Percentiles rank a stretch among this genome's conserved stretches.
These are phyloP conservation scores for Trichophyton simii DNA, from an alignment of 2,329 filamentous ascomycete species.

Conservation along the genomic window DNA sequence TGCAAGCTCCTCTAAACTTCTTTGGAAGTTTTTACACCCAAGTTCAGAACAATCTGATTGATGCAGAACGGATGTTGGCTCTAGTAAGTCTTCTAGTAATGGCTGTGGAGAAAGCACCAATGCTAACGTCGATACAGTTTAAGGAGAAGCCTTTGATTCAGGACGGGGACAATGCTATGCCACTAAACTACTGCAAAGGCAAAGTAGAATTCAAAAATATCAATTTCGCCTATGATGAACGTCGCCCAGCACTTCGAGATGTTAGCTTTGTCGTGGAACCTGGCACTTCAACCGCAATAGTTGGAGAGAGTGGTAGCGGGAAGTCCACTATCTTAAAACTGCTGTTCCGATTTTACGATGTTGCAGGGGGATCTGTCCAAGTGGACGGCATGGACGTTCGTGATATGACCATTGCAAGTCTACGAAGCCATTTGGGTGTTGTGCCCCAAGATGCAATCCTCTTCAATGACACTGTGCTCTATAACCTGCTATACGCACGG, in stretches of 20 bases:
- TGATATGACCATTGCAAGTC: conserved; percentile 47
- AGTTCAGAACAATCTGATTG: conserved; percentile 45
- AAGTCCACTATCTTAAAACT: conserved; percentile 57
- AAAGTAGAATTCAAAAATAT: not conserved
- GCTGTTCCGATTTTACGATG: conserved; percentile 56
- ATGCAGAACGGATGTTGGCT: conserved; percentile 46
- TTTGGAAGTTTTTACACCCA: conserved; percentile 48
- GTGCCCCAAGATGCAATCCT: conserved; percentile 64
- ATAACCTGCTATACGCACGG: conserved; percentile 50
- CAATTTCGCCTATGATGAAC: not conserved
- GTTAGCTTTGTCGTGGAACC: conserved; percentile 14
- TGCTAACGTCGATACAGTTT: not conserved
- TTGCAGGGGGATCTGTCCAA: conserved; percentile 51
- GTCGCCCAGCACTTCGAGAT: not conserved
- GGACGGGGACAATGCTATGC: not conserved
- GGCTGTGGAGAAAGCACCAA: no score
- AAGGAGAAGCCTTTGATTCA: not conserved
- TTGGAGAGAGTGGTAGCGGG: conserved; percentile 46
- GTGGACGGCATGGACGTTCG: conserved; percentile 51
- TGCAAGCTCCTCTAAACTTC: conserved; percentile 58
- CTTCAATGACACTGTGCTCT: conserved; percentile 55
- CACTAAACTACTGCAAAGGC: not conserved
- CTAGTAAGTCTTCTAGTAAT: conserved; percentile 29
- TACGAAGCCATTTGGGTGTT: conserved; percentile 53
- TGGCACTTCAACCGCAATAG: conserved; percentile 44